Conservation (phyloP, 192 early-diverging fungal species). For the Umbelopsis ramanniana region DNA sequence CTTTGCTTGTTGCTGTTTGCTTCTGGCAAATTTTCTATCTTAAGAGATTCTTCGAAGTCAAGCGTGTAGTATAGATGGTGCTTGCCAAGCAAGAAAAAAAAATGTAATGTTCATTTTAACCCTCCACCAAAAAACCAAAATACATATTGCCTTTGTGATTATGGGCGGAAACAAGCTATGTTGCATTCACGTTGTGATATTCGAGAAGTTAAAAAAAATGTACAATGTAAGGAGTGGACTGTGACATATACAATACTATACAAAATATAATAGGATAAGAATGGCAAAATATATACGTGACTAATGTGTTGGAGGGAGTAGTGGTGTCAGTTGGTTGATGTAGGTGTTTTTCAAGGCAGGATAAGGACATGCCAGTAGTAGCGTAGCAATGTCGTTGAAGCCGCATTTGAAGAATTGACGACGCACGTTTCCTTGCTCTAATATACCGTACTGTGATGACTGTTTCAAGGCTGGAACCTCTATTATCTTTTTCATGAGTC, state of each 20-base stretch:
- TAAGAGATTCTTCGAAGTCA: conserved; percentile 74
- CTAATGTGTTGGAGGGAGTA: background rate
- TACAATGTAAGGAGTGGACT: background rate
- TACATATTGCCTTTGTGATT: background rate
- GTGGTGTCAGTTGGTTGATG: conserved; percentile 6
- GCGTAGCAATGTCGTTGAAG: conserved; percentile 9
- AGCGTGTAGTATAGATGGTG: conserved; percentile 59
- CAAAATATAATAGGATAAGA: background rate
- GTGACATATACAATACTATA: conserved; percentile 20
- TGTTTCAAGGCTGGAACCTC: background rate
- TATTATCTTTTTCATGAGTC: conserved; percentile 24
- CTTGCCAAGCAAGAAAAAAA: background rate
- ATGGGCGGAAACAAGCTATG: background rate
- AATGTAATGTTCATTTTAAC: conserved; percentile 5
- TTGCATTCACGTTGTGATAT: background rate
- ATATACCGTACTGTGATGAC: background rate
- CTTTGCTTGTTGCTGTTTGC: conserved; percentile 65
- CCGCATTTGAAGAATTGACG: conserved; percentile 24
- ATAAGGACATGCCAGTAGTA: background rate
- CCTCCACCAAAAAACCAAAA: background rate
- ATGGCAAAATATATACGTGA: background rate
- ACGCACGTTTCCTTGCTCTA: conserved; percentile 17
- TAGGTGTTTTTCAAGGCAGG: conserved; percentile 1
- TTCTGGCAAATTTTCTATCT: conserved; percentile 78
- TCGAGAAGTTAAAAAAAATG: background rate